A percentile compares a stretch with the other conserved stretches of the same genome.
Conservation (phyloP, 192 early-diverging fungal genomes). For the Phycomyces blakesleeanus region DNA sequence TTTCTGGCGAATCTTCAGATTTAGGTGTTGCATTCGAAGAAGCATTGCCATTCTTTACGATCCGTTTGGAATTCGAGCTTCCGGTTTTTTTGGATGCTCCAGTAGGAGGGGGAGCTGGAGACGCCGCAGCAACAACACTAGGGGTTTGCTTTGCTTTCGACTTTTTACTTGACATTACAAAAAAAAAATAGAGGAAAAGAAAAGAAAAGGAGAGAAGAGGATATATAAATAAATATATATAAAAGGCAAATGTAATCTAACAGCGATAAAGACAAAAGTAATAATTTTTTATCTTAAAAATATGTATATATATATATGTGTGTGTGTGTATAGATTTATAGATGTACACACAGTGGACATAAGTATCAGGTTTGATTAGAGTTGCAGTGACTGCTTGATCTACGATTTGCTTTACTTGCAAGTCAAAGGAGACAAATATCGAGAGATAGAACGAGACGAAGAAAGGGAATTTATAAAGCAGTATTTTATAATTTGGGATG, state of each 20-base stretch:
- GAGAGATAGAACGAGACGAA: too few species aligned
- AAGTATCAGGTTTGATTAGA: neutral
- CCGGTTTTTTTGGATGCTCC: neutral
- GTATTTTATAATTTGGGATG: too few species aligned
- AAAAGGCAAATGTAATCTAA: too few species aligned
- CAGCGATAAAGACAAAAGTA: too few species aligned
- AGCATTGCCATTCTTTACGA: conserved; percentile 24
- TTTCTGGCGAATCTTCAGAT: conserved; percentile 11
- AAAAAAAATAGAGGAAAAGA: conserved; percentile 1
- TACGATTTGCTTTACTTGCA: neutral
- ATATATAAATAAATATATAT: too few species aligned
- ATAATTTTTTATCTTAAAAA: too few species aligned
- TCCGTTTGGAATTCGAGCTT: conserved; percentile 3
- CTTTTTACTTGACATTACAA: conserved; percentile 26
- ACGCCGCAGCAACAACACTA: too few species aligned
- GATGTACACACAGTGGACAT: too few species aligned
- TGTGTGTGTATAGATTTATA: too few species aligned
- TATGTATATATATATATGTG: too few species aligned
- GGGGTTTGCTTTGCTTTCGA: conserved; percentile 6
- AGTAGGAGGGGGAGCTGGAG: neutral
- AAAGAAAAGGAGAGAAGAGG: neutral
- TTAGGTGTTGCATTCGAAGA: conserved; percentile 3
- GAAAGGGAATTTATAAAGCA: too few species aligned
- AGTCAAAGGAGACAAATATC: too few species aligned
- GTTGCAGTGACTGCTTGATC: neutral